Evolutionary conservation across 371 early-diverging fungal genomes (phyloP).

Genomic region (Apophysomyces ossiformis): DNA sequence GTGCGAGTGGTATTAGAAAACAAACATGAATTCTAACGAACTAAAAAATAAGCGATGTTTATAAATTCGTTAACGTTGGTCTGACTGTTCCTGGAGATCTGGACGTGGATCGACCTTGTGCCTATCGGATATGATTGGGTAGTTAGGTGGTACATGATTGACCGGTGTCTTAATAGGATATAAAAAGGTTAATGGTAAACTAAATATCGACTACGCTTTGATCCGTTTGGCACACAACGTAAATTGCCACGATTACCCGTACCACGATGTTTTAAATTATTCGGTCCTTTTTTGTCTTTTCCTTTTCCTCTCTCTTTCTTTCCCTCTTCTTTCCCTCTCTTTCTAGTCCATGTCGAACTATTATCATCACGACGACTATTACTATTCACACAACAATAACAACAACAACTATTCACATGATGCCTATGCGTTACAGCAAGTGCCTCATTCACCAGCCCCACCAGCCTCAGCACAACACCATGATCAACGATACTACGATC

Average conservation of each 20-base stretch:
- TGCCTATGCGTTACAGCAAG: neutral
- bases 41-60: too few species aligned
- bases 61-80: too few species aligned
- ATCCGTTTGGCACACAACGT: neutral
- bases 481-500: neutral
- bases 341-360: conserved; percentile 19
- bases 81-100: too few species aligned
- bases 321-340: too few species aligned
- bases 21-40: too few species aligned
- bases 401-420: neutral
- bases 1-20: too few species aligned
- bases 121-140: too few species aligned
- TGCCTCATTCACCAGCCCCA: conserved; percentile 10
- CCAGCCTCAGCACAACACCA: conserved; percentile 16
- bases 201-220: neutral
- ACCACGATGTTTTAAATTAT: conserved; percentile 4
- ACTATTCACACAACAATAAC: neutral
- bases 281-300: conserved; percentile 2
- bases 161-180: too few species aligned
- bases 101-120: too few species aligned
- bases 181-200: too few species aligned
- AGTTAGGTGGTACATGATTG: too few species aligned
- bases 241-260: neutral
- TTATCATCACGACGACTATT: conserved; percentile 15
- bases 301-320: too few species aligned